phyloP scores from a whole-genome alignment of 2,329 filamentous ascomycete species.

The Fusarium sp. region DNA sequence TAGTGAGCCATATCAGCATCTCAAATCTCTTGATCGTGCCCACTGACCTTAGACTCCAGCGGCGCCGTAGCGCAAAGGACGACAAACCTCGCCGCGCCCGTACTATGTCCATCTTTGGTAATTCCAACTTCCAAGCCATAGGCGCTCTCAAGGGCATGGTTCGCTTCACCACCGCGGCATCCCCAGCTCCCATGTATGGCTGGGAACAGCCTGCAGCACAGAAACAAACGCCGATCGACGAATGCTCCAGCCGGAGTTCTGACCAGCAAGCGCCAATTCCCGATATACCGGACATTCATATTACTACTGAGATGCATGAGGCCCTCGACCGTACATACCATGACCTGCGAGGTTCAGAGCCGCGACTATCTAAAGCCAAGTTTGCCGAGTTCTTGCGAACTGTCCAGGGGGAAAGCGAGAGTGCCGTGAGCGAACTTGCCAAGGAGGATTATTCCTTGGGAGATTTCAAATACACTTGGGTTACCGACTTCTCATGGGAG shows the following conservation, averaged over 20 bases:
- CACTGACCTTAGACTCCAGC: slow-evolving; percentile 24
- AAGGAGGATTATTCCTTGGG: slow-evolving; percentile 56
- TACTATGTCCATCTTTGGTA: slow-evolving; percentile 53
- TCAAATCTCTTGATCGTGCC: not conserved
- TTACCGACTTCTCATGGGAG: slow-evolving; percentile 53
- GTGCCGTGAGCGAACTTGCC: slow-evolving; percentile 42
- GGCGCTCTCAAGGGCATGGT: slow-evolving; percentile 47
- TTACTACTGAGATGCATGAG: slow-evolving; percentile 59
- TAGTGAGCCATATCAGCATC: slow-evolving; percentile 19
- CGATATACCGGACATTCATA: slow-evolving; percentile 49
- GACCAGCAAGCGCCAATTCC: slow-evolving; percentile 23
- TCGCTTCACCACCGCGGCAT: slow-evolving; percentile 44
- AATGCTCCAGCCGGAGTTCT: slow-evolving; percentile 40
- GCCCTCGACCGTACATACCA: slow-evolving; percentile 60
- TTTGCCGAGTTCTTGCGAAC: slow-evolving; percentile 60
- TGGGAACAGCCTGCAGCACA: slow-evolving; percentile 32
- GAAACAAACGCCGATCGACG: slow-evolving; percentile 31
- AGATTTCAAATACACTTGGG: slow-evolving; percentile 62
- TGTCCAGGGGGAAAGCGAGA: slow-evolving; percentile 56
- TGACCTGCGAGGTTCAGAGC: slow-evolving; percentile 50
- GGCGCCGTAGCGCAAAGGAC: slow-evolving; percentile 15
- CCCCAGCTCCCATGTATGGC: slow-evolving; percentile 39
- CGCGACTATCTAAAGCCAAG: slow-evolving; percentile 45
- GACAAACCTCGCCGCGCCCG: slow-evolving; percentile 45
- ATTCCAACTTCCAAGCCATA: slow-evolving; percentile 45